Evolutionary conservation across 495 filamentous ascomycete genomes (phyloP).

Genomic region (Trichoderma gamsii): DNA sequence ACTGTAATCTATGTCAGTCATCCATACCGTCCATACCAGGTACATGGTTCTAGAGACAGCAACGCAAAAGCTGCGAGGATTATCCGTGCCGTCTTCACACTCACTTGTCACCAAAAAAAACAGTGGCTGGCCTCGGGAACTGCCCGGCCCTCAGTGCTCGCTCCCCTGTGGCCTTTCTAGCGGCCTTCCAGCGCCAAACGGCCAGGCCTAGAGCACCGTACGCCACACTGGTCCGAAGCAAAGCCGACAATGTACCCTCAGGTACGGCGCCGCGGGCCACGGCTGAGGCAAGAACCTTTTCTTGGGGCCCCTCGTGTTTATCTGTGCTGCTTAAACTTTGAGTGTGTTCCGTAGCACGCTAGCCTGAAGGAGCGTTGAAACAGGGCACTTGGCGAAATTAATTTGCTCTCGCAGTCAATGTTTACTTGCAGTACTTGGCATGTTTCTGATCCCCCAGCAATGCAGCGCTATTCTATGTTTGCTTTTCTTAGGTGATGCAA

Average conservation of each 20-base stretch:
- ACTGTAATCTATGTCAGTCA: background rate
- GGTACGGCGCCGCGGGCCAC: background rate
- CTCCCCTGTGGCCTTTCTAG: background rate
- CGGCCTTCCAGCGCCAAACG: background rate
- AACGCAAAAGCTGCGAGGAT: background rate
- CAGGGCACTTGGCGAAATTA: constrained; percentile 2
- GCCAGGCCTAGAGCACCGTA: background rate
- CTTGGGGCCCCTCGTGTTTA: background rate
- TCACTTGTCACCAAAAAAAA: too few species aligned
- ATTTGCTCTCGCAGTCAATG: background rate
- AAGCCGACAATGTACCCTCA: background rate
- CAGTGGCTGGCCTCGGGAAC: background rate
- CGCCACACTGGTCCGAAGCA: constrained; percentile 7
- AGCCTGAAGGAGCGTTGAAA: background rate
- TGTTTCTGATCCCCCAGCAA: background rate
- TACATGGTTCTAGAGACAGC: background rate
- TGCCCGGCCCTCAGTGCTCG: background rate
- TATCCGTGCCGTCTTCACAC: too few species aligned
- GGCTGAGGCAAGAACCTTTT: constrained; percentile 12
- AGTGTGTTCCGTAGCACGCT: constrained; percentile 9
- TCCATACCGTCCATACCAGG: background rate
- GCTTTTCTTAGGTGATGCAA: background rate
- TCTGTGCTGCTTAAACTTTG: background rate
- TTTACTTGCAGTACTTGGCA: background rate
- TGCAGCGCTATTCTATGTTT: background rate